Base-by-base conservation (phyloP, 2,329 filamentous ascomycete genomes). In the Cyphellophora europaea region DNA sequence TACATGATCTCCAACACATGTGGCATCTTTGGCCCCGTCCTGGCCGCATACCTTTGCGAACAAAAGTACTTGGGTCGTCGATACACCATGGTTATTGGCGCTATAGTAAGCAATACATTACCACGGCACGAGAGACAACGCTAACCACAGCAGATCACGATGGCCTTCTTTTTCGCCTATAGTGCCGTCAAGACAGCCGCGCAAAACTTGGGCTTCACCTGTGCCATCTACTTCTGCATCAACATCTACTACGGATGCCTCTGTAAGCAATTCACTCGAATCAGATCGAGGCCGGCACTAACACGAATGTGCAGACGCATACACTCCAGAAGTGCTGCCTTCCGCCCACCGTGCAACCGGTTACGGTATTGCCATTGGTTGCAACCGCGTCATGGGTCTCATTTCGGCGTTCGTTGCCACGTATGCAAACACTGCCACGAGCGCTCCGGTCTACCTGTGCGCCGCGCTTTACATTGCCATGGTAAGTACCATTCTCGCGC, bases 221-320 rank as follows among this genome's bases (percentile, higher is more conserved):
- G 79, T 51, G 63, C 74, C 18, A 80, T 82, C 49, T 72, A 67
- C 36, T 81, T 75, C 0, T 85, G 79, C 0, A 85, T 80, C 0
- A 80, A 82, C 0, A 56, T 67, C 2, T 72, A 62, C 2, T 83
- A 78, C 3, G 58, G 69, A 12, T 5, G 12, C 11, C 62, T 71
- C 0, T 63, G 86, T 2, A 64, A 87, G 0, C 81, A 80, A 0
- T 87, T 81, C 78, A 85, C 87, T 45, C 86, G 80, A 41, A 81
- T 77, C 0, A 86, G 79, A 52, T 83, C 73, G 42, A 83, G 87
- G 53, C 74, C 79, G 74, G 40, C 86, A 81, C 48, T 68, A 85
- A 48, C 56, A 87, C 78, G 87, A 85, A 47, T 81, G 81, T 1
- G 59, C 87, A 0, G 87, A 87, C 51, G 72, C 75, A 0, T 88